These are phyloP conservation scores for Aspergillus terreus DNA, from an alignment of 2,329 filamentous ascomycete species.

Conservation along the genomic window DNA sequence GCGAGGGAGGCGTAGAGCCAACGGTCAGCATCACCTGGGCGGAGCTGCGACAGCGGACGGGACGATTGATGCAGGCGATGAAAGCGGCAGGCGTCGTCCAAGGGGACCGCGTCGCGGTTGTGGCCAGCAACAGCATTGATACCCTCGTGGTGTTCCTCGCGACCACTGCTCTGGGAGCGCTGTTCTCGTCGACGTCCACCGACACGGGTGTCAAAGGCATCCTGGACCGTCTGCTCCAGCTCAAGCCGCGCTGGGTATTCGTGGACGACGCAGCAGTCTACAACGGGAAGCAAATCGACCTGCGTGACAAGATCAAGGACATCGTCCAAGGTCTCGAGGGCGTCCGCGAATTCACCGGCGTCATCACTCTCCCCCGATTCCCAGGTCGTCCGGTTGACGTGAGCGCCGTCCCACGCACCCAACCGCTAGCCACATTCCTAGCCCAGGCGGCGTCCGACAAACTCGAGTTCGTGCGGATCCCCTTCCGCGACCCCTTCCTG, in stretches of 20 bases:
- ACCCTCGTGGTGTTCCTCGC: constrained; percentile 70
- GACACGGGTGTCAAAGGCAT: constrained; percentile 81
- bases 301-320: constrained; percentile 67
- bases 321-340: constrained; percentile 61
- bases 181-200: constrained; percentile 74
- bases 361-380: constrained; percentile 67
- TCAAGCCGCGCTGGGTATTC: constrained; percentile 75
- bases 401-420: constrained; percentile 44
- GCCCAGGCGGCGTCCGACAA: constrained; percentile 24
- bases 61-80: constrained; percentile 62
- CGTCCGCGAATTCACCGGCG: constrained; percentile 58
- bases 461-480: constrained; percentile 57
- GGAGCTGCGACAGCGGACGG: constrained; percentile 60
- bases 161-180: constrained; percentile 64
- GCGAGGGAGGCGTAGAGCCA: constrained; percentile 34
- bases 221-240: constrained; percentile 69
- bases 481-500: constrained; percentile 71
- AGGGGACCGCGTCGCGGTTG: constrained; percentile 72
- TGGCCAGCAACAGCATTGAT: constrained; percentile 71
- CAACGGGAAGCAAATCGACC: constrained; percentile 70
- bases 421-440: constrained; percentile 43
- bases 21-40: constrained; percentile 61
- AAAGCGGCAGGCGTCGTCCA: constrained; percentile 60
- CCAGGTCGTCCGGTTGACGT: constrained; percentile 55
- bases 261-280: constrained; percentile 78